Conservation (phyloP, 2,329 filamentous ascomycete species). For the Teratosphaeria nubilosa region DNA sequence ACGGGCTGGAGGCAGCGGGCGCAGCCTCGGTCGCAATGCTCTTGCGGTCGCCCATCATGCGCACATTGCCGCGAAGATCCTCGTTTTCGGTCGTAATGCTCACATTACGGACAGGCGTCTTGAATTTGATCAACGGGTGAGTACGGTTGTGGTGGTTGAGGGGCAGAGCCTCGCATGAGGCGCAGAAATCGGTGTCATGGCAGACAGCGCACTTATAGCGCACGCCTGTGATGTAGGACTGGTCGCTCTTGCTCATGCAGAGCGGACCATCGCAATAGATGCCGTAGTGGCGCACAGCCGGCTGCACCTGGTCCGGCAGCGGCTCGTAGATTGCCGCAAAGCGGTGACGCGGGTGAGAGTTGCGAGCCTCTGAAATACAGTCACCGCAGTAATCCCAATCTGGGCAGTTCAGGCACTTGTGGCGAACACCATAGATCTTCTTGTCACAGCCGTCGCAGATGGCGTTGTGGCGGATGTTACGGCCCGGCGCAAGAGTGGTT, state of each 20-base stretch:
- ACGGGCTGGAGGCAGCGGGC: neutral
- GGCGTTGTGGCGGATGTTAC: constrained; percentile 72
- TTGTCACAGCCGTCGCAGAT: constrained; percentile 91
- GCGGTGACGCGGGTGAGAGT: constrained; percentile 71
- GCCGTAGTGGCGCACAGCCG: constrained; percentile 57
- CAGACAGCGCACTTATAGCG: constrained; percentile 98
- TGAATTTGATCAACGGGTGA: constrained; percentile 96
- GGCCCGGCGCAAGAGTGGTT: constrained; percentile 64
- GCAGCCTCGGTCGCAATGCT: constrained; percentile 8
- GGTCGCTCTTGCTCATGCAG: constrained; percentile 49
- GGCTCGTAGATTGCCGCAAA: constrained; percentile 82
- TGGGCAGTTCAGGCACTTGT: constrained; percentile 95
- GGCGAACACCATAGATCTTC: constrained; percentile 76
- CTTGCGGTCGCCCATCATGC: constrained; percentile 60
- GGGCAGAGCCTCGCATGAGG: constrained; percentile 82
- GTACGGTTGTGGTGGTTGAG: constrained; percentile 80
- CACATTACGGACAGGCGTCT: constrained; percentile 79
- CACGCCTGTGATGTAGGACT: constrained; percentile 63
- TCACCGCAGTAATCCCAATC: constrained; percentile 91
- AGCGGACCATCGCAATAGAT: constrained; percentile 93
- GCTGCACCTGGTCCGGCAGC: constrained; percentile 38
- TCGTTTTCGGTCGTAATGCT: constrained; percentile 78
- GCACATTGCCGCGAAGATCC: constrained; percentile 57
- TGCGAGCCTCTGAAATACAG: constrained; percentile 57
- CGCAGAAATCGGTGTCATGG: constrained; percentile 90